Conservation (phyloP, 805 yeast species). For the Metschnikowia chrysomelidarum region DNA sequence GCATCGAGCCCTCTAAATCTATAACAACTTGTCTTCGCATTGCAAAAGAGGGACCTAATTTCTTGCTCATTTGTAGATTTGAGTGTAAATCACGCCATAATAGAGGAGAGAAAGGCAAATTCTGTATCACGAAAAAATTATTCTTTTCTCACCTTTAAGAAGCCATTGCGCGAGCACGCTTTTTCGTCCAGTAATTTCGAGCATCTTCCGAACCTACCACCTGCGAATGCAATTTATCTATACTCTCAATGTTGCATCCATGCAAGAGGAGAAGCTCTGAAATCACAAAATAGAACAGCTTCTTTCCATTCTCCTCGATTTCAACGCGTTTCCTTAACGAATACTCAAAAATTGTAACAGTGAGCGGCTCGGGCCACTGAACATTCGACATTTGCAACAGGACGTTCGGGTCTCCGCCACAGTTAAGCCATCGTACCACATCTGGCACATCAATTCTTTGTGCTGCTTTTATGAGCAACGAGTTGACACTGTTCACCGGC, state of each 20-base stretch:
- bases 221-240: constrained; percentile 24
- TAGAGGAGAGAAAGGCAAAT: no score
- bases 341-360: constrained; percentile 41
- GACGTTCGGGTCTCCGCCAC: constrained; percentile 48
- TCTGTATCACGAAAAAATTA: no score
- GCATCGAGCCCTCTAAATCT: no score
- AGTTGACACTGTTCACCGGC: constrained; percentile 23
- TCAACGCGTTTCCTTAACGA: constrained; percentile 47
- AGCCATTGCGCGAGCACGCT: constrained; percentile 17
- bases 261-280: constrained; percentile 58
- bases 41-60: no score
- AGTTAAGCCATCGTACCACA: constrained; percentile 42
- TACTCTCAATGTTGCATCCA: constrained; percentile 48
- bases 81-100: no score
- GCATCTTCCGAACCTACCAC: constrained; percentile 47
- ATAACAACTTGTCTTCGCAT: no score
- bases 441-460: constrained; percentile 47
- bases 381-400: constrained; percentile 31
- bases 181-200: constrained; percentile 51
- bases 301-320: constrained; percentile 11
- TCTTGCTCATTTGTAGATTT: no score
- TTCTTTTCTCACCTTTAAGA: neutral
- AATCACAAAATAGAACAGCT: constrained; percentile 39
- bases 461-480: constrained; percentile 49
- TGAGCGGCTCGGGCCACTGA: constrained; percentile 18